Conservation (phyloP, 495 filamentous ascomycete genomes). For the Cercophora samala region DNA sequence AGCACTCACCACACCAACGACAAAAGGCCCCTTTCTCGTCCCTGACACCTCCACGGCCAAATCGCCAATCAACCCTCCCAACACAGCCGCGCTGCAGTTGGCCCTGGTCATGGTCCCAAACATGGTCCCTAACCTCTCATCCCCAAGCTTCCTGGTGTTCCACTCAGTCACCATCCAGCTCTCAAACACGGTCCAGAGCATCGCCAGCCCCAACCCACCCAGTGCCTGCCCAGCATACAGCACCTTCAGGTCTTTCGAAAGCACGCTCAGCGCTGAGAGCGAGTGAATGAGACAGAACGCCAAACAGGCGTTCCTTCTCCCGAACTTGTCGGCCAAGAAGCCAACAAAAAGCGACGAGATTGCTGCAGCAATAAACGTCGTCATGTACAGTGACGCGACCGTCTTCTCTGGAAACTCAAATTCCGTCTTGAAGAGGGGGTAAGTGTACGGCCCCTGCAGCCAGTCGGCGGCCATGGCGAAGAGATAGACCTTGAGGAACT, state of each 20-base stretch:
- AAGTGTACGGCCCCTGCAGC: slow-evolving; percentile 5
- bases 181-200: slow-evolving; percentile 1
- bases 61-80: background rate
- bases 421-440: background rate
- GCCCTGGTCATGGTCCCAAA: background rate
- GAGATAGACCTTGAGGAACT: slow-evolving; percentile 3
- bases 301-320: background rate
- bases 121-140: slow-evolving; percentile 6
- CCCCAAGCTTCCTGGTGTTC: background rate
- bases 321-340: background rate
- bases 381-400: slow-evolving; percentile 2
- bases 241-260: background rate
- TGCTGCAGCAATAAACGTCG: background rate
- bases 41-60: background rate
- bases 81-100: slow-evolving; percentile 1
- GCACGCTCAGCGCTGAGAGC: background rate
- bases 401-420: slow-evolving; percentile 1
- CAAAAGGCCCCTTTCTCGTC: slow-evolving; percentile 4
- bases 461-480: slow-evolving; percentile 3
- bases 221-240: background rate
- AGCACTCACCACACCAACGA: background rate
- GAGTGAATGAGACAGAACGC: slow-evolving; percentile 3
- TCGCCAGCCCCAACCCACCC: background rate
- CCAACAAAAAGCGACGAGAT: background rate
- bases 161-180: slow-evolving; percentile 6